A percentile compares a stretch with the other conserved stretches of the same genome.
These are phyloP conservation scores for Tuber melanosporum DNA, from an alignment of 495 filamentous ascomycete genomes.

Conservation along the genomic window DNA sequence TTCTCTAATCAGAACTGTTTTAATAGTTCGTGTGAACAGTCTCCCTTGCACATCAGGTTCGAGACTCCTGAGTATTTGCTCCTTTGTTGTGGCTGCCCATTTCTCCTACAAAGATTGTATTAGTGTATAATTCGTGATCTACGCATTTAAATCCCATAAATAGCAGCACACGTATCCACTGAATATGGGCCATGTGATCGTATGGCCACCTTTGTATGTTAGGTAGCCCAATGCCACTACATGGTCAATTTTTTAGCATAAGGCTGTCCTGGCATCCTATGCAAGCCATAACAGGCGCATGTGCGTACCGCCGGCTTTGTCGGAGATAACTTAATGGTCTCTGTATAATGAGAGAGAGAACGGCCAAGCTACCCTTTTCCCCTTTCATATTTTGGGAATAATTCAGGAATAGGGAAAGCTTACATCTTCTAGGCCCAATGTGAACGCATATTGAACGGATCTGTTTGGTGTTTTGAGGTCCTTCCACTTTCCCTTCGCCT, in stretches of 20 bases:
- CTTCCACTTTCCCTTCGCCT: slow-evolving; percentile 68
- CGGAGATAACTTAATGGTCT: neutral
- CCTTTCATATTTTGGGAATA: slow-evolving; percentile 10
- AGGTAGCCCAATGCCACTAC: neutral
- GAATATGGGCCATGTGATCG: neutral
- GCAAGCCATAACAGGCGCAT: neutral
- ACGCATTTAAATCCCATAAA: neutral
- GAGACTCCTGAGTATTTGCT: slow-evolving; percentile 69
- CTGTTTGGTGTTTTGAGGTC: slow-evolving; percentile 62
- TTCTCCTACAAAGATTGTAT: slow-evolving; percentile 47
- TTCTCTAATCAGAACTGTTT: slow-evolving; percentile 87
- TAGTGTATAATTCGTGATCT: slow-evolving; percentile 1
- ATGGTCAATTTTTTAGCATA: neutral
- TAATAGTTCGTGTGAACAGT: slow-evolving; percentile 92
- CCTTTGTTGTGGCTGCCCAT: slow-evolving; percentile 71
- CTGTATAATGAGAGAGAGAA: neutral
- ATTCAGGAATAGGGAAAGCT: slow-evolving; percentile 39
- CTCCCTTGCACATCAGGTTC: slow-evolving; percentile 70
- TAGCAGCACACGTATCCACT: neutral
- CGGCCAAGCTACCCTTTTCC: slow-evolving; percentile 3
- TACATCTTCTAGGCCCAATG: slow-evolving; percentile 73
- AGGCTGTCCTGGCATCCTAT: neutral
- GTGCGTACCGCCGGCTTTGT: neutral
- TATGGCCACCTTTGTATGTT: neutral
- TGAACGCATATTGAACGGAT: slow-evolving; percentile 74